These are phyloP conservation scores for Neospermospora avenae DNA, from an alignment of 2,329 filamentous ascomycete species.

Conservation along the genomic window DNA sequence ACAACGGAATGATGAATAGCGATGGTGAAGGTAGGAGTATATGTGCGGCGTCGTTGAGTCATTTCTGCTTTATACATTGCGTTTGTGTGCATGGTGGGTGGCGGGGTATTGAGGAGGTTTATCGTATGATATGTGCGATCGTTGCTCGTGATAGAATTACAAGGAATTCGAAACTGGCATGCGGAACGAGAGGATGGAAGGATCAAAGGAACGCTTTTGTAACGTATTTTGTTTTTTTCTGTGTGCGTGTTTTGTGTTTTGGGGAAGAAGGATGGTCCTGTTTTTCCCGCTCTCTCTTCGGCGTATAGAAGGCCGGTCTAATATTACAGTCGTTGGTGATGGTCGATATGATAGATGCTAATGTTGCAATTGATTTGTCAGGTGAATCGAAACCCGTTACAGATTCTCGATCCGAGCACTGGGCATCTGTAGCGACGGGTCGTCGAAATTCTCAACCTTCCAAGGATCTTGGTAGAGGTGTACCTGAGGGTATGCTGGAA, in stretches of 20 bases:
- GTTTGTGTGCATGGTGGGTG: conserved; percentile 14
- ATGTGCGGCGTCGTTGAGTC: conserved; percentile 16
- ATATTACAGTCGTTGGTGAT: conserved; percentile 23
- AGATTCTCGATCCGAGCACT: conserved; percentile 56
- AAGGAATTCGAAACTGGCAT: conserved; percentile 4
- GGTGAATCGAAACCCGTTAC: conserved; percentile 34
- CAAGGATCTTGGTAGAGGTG: conserved; percentile 52
- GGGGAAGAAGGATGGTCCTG: conserved; percentile 26
- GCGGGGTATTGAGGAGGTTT: conserved; percentile 11
- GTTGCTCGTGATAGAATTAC: conserved; percentile 23
- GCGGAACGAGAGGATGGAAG: background rate
- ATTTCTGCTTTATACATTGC: conserved; percentile 9
- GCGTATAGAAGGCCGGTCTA: conserved; percentile 26
- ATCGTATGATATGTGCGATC: conserved; percentile 21
- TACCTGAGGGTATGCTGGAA: conserved; percentile 49
- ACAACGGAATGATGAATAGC: background rate
- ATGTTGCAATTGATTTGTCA: conserved; percentile 7
- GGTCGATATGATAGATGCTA: background rate
- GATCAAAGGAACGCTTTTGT: conserved; percentile 9
- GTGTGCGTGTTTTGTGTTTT: conserved; percentile 5
- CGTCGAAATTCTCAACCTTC: conserved; percentile 55
- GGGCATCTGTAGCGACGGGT: conserved; percentile 56
- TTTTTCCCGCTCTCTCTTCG: conserved; percentile 23
- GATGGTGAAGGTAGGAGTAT: conserved; percentile 6
- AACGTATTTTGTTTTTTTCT: conserved; percentile 7